Evolutionary conservation across 2,329 filamentous ascomycete species (phyloP).

Genomic region (Paracoccidioides lutzii): DNA sequence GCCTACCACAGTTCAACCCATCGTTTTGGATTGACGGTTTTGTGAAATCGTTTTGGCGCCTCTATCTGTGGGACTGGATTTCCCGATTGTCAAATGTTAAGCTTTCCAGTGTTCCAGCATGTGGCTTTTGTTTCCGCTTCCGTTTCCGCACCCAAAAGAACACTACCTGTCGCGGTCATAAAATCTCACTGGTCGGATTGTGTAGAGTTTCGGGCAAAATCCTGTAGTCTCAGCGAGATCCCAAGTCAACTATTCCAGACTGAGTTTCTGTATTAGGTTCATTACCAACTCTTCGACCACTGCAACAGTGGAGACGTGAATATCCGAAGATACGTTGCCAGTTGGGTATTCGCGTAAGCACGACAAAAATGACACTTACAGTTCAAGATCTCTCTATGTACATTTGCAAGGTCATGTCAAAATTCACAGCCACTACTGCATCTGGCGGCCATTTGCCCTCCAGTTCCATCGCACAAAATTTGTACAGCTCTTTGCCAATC

Average conservation of each 20-base stretch:
- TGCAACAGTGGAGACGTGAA: not conserved
- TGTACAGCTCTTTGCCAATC: conserved; percentile 10
- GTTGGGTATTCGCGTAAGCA: not conserved
- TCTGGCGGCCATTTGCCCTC: conserved; percentile 15
- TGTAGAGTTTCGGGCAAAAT: conserved; percentile 23
- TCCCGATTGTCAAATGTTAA: conserved; percentile 9
- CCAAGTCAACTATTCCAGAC: conserved; percentile 18
- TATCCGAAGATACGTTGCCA: not conserved
- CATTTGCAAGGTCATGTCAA: conserved; percentile 7
- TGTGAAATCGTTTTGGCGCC: conserved; percentile 17
- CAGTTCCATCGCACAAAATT: not conserved
- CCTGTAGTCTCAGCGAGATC: conserved; percentile 25
- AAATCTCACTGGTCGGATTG: conserved; percentile 15
- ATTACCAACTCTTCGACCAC: conserved; percentile 6
- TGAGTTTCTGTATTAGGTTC: conserved; percentile 5
- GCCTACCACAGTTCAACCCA: conserved; percentile 17
- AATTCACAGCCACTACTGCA: conserved; percentile 5
- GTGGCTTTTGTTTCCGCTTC: not conserved
- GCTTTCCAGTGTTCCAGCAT: not conserved
- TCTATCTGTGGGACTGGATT: conserved; percentile 14
- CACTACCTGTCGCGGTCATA: conserved; percentile 22
- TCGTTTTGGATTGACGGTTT: conserved; percentile 15
- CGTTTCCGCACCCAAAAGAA: not conserved
- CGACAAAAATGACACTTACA: conserved; percentile 12
- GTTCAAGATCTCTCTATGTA: conserved; percentile 12